phyloP scores from a whole-genome alignment of 805 yeast species.

The Lipomyces sp. region DNA sequence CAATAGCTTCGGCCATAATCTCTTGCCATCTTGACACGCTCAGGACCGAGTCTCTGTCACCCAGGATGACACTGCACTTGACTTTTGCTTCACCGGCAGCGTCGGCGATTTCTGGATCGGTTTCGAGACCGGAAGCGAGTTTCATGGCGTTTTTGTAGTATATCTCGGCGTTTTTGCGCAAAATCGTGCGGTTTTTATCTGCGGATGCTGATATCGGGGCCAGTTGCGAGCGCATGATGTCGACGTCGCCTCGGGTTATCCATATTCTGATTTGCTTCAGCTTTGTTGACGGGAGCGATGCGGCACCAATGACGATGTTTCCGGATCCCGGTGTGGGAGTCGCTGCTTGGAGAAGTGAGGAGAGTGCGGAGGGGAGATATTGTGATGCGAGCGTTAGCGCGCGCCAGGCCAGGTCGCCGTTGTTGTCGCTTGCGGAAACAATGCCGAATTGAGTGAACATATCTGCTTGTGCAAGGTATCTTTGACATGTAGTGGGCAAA shows the following conservation, averaged over 20 bases:
- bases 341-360: not conserved
- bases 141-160: conserved; percentile 40
- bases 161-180: conserved; percentile 39
- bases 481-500: conserved; percentile 25
- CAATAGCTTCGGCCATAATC: conserved; percentile 22
- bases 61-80: conserved; percentile 19
- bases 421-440: conserved; percentile 7
- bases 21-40: conserved; percentile 16
- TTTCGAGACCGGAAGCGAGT: conserved; percentile 10
- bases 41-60: conserved; percentile 16
- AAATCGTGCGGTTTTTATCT: conserved; percentile 36
- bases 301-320: conserved; percentile 22
- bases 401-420: conserved; percentile 31
- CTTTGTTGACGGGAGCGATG: conserved; percentile 12
- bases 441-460: conserved; percentile 37
- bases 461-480: conserved; percentile 41
- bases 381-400: conserved; percentile 36
- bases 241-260: conserved; percentile 41
- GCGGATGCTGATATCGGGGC: conserved; percentile 26
- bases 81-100: conserved; percentile 24
- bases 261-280: conserved; percentile 31
- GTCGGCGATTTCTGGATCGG: conserved; percentile 14
- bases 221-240: conserved; percentile 37
- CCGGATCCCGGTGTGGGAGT: conserved; percentile 6
- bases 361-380: conserved; percentile 22